Percentiles rank a stretch among this genome's conserved stretches.
Conservation (phyloP, 2,329 filamentous ascomycete genomes). For the Helotiales sp. region DNA sequence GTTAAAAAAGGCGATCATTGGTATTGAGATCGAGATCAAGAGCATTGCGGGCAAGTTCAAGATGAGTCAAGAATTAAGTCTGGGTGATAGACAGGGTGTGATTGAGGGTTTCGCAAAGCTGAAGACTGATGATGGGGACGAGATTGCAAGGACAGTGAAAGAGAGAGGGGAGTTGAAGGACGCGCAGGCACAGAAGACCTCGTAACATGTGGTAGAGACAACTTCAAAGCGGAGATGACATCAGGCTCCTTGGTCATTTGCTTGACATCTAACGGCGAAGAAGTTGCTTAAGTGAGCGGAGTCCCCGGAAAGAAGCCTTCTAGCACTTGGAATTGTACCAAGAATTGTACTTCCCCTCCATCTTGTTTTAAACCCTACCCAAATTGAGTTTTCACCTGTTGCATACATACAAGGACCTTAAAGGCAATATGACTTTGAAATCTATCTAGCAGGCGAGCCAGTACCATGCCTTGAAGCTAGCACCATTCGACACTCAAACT, state of each 20-base stretch:
- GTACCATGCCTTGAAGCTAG: no score
- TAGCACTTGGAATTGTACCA: no score
- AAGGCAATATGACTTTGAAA: no score
- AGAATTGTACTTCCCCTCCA: no score
- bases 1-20: conserved; percentile 58
- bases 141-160: conserved; percentile 14
- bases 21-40: conserved; percentile 58
- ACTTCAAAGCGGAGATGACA: not conserved
- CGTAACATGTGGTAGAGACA: not conserved
- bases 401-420: no score
- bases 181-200: not conserved
- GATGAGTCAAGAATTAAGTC: conserved; percentile 62
- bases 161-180: conserved; percentile 9
- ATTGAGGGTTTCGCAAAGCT: conserved; percentile 53
- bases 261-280: not conserved
- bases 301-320: no score
- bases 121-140: conserved; percentile 28
- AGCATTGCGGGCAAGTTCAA: conserved; percentile 62
- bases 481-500: no score
- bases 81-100: conserved; percentile 56
- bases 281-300: not conserved
- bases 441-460: no score
- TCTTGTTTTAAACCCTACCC: no score
- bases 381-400: no score
- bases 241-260: not conserved